phyloP scores from a whole-genome alignment of 257 asterid species.

The Nicotiana sylvestris region DNA sequence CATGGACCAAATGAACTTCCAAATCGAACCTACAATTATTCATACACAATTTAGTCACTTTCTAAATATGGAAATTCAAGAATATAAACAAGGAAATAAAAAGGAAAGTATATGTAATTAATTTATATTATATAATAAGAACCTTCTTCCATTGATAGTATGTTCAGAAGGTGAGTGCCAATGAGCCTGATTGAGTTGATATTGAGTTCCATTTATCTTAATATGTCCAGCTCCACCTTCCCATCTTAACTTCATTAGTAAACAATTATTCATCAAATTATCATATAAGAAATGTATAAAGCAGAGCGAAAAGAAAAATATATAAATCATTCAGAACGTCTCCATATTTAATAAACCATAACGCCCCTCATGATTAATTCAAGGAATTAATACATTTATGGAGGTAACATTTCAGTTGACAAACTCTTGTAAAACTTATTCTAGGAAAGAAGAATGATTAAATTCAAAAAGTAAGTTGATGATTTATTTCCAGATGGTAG shows the following conservation, averaged over 20 bases:
- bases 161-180: slow-evolving; percentile 95
- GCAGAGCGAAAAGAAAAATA: background rate
- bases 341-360: too few relatives aligned
- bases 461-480: background rate
- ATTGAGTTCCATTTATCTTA: slow-evolving; percentile 43
- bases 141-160: slow-evolving; percentile 63
- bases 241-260: slow-evolving; percentile 53
- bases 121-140: background rate
- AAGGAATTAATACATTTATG: background rate
- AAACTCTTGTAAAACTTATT: too few relatives aligned
- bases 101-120: too few relatives aligned
- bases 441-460: too few relatives aligned
- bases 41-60: background rate
- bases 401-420: too few relatives aligned
- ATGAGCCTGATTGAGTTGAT: slow-evolving; percentile 51
- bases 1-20: slow-evolving; percentile 72
- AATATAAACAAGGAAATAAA: background rate
- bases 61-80: background rate
- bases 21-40: slow-evolving; percentile 43
- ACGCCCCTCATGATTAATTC: background rate
- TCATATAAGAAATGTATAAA: background rate
- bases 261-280: background rate
- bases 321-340: background rate
- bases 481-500: background rate
- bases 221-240: slow-evolving; percentile 48